Percentiles rank a stretch among this genome's conserved stretches.
These are phyloP conservation scores for Cryptomeria japonica DNA, from an alignment of 75 land plant species.

Conservation along the genomic window DNA sequence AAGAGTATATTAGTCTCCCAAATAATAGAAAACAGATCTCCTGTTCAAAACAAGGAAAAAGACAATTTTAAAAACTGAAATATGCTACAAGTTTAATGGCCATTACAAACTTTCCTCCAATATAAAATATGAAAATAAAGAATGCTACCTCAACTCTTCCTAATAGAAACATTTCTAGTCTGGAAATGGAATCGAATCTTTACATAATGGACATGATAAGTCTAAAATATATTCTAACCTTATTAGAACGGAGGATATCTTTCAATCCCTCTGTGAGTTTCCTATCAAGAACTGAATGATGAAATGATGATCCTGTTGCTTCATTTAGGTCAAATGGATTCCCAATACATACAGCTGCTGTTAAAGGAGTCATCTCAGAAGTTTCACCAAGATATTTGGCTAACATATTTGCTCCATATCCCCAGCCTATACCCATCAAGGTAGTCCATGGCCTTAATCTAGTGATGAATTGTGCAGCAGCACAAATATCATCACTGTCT, in stretches of 20 bases:
- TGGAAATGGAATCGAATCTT: conserved; percentile 6
- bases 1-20: background rate
- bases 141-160: background rate
- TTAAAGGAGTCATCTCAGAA: conserved; percentile 67
- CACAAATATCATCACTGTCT: conserved; percentile 93
- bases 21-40: background rate
- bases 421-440: conserved; percentile 89
- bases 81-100: background rate
- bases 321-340: conserved; percentile 91
- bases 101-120: background rate
- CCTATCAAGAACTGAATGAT: conserved; percentile 41
- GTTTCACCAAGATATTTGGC: conserved; percentile 93
- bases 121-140: background rate
- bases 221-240: conserved; percentile 45
- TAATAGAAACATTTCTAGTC: background rate
- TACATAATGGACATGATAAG: background rate
- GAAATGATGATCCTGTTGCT: conserved; percentile 44
- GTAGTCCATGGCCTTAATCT: conserved; percentile 80
- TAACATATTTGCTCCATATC: conserved; percentile 96
- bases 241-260: conserved; percentile 75
- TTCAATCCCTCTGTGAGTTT: conserved; percentile 66
- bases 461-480: conserved; percentile 64
- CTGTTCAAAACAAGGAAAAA: background rate
- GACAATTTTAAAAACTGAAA: conserved; percentile 1
- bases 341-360: conserved; percentile 88